Evolutionary conservation across 2,329 filamentous ascomycete genomes (phyloP).

Genomic region (Sclerotinia borealis): DNA sequence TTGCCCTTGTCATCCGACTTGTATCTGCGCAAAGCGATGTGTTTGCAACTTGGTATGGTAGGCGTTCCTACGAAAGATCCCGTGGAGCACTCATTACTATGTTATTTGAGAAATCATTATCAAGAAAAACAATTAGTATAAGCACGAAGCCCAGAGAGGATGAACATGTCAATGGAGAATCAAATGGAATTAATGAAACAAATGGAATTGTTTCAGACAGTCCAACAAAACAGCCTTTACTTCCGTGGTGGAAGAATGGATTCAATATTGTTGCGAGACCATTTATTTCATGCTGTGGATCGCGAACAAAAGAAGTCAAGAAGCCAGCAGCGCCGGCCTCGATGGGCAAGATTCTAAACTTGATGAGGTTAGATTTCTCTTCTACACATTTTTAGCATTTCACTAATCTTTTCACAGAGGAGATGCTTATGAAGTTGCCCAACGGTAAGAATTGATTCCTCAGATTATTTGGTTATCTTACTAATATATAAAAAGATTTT

Average conservation of each 20-base stretch:
- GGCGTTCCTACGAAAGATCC: slow-evolving; percentile 76
- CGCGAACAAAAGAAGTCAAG: slow-evolving; percentile 26
- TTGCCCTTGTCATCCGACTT: slow-evolving; percentile 56
- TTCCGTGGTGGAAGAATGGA: slow-evolving; percentile 15
- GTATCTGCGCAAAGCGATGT: slow-evolving; percentile 59
- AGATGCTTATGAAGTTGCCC: slow-evolving; percentile 76
- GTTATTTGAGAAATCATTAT: slow-evolving; percentile 63
- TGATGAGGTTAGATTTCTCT: slow-evolving; percentile 56
- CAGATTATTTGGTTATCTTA: background rate
- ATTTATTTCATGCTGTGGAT: slow-evolving; percentile 23
- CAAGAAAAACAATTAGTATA: slow-evolving; percentile 30
- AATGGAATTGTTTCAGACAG: slow-evolving; percentile 15
- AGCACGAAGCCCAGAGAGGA: slow-evolving; percentile 24
- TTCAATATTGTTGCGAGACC: slow-evolving; percentile 23
- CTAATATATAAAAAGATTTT: slow-evolving; percentile 49
- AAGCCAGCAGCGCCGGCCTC: slow-evolving; percentile 57
- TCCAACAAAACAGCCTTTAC: slow-evolving; percentile 6
- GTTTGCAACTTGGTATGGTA: slow-evolving; percentile 73
- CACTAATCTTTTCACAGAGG: slow-evolving; percentile 20
- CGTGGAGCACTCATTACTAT: slow-evolving; percentile 82
- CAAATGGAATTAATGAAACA: slow-evolving; percentile 13
- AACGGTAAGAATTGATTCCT: slow-evolving; percentile 35
- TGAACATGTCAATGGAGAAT: slow-evolving; percentile 10
- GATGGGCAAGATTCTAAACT: slow-evolving; percentile 84
- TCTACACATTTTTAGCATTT: no score